Evolutionary conservation across 257 asterid species (phyloP).

Genomic region (Solanum chmielewskii): DNA sequence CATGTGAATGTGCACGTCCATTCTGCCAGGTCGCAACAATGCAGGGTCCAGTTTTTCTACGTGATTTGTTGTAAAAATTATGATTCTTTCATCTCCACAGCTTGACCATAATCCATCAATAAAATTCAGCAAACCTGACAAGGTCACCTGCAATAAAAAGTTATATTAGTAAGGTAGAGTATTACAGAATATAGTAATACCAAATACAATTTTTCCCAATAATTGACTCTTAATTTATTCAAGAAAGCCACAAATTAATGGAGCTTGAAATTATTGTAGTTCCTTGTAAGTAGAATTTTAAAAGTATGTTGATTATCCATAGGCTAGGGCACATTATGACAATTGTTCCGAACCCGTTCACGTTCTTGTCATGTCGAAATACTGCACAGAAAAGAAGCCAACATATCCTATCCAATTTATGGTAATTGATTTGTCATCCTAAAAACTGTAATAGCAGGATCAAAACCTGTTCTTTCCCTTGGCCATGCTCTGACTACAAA

Average conservation of each 20-base stretch:
- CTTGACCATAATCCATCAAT: not conserved
- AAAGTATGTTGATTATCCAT: not conserved
- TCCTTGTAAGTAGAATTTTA: not conserved
- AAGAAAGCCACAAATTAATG: not conserved
- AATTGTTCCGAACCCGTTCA: not conserved
- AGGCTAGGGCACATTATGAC: not conserved
- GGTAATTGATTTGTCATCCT: not conserved
- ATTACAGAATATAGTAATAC: not conserved
- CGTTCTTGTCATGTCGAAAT: not conserved
- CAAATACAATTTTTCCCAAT: not conserved
- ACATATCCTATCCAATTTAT: not conserved
- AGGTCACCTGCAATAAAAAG: not conserved
- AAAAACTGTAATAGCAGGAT: not conserved
- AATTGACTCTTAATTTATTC: not conserved
- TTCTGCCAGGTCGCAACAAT: constrained; percentile 15
- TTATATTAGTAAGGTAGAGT: not conserved
- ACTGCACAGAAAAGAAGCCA: not conserved
- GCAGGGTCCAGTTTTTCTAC: constrained; percentile 24
- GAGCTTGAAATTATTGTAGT: not conserved
- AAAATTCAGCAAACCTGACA: constrained; percentile 14
- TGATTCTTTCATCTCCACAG: not conserved
- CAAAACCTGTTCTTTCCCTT: not conserved
- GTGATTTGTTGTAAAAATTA: constrained; percentile 11
- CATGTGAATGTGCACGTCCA: constrained; percentile 11
- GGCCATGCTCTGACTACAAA: not conserved